Percentiles rank a stretch among this genome's conserved stretches.
Evolutionary conservation across 257 asterid genomes (phyloP).

Genomic region (Solanum corneliomulleri): DNA sequence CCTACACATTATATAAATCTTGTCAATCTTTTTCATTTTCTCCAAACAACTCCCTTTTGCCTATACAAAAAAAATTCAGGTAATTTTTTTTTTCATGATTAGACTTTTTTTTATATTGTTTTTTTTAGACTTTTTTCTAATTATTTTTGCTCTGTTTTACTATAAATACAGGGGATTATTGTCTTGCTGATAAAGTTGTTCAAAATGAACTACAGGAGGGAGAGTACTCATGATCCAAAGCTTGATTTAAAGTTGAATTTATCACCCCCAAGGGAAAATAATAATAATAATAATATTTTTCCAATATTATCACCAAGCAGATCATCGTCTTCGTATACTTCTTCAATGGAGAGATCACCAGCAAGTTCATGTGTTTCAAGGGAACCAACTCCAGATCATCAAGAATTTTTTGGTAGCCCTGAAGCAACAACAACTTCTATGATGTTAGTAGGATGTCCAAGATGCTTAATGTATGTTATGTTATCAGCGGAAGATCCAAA

Average conservation of each 20-base stretch:
- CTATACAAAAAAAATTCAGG: neutral
- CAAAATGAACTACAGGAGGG: neutral
- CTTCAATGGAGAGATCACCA: neutral
- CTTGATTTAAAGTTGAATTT: slow-evolving; percentile 7
- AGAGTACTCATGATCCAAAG: neutral
- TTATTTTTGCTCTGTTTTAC: neutral
- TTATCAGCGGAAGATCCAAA: neutral
- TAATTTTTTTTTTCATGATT: neutral
- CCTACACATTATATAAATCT: neutral
- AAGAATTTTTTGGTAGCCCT: neutral
- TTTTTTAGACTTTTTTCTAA: neutral
- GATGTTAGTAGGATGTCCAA: slow-evolving; percentile 3
- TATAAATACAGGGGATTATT: neutral
- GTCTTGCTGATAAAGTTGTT: neutral
- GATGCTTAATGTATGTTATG: slow-evolving; percentile 11
- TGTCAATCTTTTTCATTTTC: neutral
- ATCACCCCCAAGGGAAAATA: slow-evolving; percentile 3
- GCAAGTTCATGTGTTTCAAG: slow-evolving; percentile 2
- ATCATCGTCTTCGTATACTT: neutral
- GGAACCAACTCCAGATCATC: neutral
- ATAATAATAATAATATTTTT: neutral
- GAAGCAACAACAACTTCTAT: neutral
- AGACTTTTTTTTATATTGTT: neutral
- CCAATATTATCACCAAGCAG: neutral
- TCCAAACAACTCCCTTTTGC: neutral